Evolutionary conservation across 345 rosid species (phyloP).

Genomic region (Eucalyptus leucophloia): DNA sequence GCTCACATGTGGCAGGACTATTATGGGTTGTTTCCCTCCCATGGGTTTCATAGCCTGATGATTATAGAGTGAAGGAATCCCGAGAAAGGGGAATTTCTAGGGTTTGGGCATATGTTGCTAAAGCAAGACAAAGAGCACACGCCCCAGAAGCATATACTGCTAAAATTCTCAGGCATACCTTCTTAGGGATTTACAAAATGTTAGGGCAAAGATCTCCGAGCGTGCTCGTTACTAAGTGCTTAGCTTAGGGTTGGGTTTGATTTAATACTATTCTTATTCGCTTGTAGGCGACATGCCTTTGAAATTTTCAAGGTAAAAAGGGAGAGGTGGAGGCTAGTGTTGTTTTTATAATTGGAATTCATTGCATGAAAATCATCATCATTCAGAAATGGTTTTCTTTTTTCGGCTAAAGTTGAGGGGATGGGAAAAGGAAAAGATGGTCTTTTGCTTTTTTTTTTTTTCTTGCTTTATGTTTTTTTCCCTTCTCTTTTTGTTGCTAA

Average conservation of each 20-base stretch:
- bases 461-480: not conserved
- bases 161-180: slow-evolving; percentile 23
- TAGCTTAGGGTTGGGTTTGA: not conserved
- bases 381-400: slow-evolving; percentile 19
- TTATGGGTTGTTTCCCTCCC: not conserved
- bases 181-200: slow-evolving; percentile 32
- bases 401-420: slow-evolving; percentile 11
- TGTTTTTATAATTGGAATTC: not conserved
- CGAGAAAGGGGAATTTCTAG: slow-evolving; percentile 37
- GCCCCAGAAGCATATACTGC: slow-evolving; percentile 12
- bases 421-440: slow-evolving; percentile 14
- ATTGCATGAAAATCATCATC: slow-evolving; percentile 55
- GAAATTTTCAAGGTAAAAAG: slow-evolving; percentile 10
- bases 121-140: slow-evolving; percentile 44
- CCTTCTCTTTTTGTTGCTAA: not conserved
- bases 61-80: slow-evolving; percentile 52
- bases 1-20: slow-evolving; percentile 1
- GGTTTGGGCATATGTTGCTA: slow-evolving; percentile 68
- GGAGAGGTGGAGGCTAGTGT: not conserved
- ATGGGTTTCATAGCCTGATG: not conserved
- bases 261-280: not conserved
- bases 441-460: slow-evolving; percentile 3
- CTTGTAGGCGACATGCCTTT: slow-evolving; percentile 15
- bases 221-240: not conserved
- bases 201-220: not conserved